Base-by-base conservation (phyloP, 768 basidiomycete genomes). In the Panaeolus papilionaceus region DNA sequence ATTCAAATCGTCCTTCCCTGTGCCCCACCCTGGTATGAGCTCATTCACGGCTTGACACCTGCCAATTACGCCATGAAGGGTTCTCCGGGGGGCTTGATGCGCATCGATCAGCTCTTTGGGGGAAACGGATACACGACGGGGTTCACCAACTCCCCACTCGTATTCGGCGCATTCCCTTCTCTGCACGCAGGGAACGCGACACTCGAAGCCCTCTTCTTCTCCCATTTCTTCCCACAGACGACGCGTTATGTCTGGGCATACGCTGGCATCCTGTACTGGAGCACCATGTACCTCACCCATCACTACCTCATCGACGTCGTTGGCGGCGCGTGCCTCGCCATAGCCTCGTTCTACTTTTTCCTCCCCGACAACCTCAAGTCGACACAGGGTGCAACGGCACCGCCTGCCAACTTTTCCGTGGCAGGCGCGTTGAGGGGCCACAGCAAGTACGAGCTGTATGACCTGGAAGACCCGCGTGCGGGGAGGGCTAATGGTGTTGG, bases 231-330 rank as follows among this genome's bases (percentile, higher is more conserved):
- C 88, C 93, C 94, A 0, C 84, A 85, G 68, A 84, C 84, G 38
- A 83, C 87, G 0, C 82, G 81, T 2, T 90, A 85, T 70, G 88
- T 89, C 26, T 98, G 95, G 94, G 82, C 79, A 1, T 99, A 99
- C 79, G 90, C 89, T 2, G 89, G 87, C 6, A 80, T 94, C 18
- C 86, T 99, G 4, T 99, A 97, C 78, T 99, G 98, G 98, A 91
- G 94, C 10, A 98, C 97, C 26, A 99, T 99, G 97, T 98, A 97
- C 82, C 91, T 97, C 73, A 94, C 94, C 3, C 95, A 98, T 79
- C 97, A 99, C 81, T 99, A 99, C 83, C 92, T 99, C 75, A 96
- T 99, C 80, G 98, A 99, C 75, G 94, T 98, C 75, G 94, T 95
- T 62, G 93, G 90, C 10, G 98, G 98, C 14, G 94, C 92, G 0